Conservation (phyloP, 192 early-diverging fungal species). For the Podila verticillata region DNA sequence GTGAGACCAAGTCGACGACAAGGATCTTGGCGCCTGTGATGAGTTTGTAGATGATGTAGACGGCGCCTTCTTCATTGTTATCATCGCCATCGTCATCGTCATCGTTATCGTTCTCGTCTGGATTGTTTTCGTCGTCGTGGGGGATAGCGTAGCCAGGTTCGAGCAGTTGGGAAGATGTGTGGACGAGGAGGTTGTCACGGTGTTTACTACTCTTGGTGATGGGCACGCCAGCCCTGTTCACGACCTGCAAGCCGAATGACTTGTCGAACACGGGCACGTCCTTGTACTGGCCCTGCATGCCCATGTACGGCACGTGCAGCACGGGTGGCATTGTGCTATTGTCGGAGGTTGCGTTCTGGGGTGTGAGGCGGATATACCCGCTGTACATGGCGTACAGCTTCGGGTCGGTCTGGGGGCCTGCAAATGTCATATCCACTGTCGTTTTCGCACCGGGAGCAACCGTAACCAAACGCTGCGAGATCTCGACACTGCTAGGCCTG, state of each 20-base stretch:
- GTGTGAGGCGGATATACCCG: constrained; percentile 1
- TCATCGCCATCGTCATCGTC: background rate
- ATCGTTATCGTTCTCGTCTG: background rate
- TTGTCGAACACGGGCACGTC: constrained; percentile 3
- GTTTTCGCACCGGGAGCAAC: constrained; percentile 12
- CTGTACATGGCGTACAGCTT: constrained; percentile 28
- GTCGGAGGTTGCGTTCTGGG: background rate
- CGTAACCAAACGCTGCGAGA: constrained; percentile 5
- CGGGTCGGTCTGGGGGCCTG: constrained; percentile 25
- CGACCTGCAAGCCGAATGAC: background rate
- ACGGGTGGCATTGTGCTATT: background rate
- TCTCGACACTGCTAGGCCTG: background rate
- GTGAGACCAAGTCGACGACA: background rate
- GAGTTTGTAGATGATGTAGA: background rate
- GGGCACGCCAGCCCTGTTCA: background rate
- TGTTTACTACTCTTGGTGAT: background rate
- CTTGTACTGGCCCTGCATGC: constrained; percentile 17
- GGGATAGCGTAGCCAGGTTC: background rate
- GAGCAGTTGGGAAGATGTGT: background rate
- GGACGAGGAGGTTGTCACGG: background rate
- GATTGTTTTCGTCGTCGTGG: background rate
- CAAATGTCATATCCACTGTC: constrained; percentile 26
- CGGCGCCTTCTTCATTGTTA: background rate
- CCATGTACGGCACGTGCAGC: constrained; percentile 15
- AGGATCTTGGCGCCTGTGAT: background rate